phyloP scores from a whole-genome alignment of 495 filamentous ascomycete genomes.

The Acidomyces sp. region DNA sequence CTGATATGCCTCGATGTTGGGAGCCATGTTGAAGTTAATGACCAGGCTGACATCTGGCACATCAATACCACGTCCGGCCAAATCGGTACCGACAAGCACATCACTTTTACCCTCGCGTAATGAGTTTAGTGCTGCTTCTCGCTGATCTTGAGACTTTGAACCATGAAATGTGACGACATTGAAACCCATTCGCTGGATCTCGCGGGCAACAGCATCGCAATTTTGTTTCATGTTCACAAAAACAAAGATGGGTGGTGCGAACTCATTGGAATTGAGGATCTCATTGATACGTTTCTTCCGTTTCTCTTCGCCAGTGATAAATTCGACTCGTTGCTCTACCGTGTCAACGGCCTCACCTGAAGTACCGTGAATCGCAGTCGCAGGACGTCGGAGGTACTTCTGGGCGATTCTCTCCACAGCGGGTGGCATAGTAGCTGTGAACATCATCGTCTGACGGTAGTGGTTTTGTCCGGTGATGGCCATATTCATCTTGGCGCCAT shows the following conservation, averaged over 20 bases:
- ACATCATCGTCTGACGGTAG: slow-evolving; percentile 99
- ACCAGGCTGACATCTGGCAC: slow-evolving; percentile 88
- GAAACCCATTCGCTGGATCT: slow-evolving; percentile 92
- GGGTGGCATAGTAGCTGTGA: slow-evolving; percentile 94
- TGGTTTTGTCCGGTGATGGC: slow-evolving; percentile 72
- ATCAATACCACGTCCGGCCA: slow-evolving; percentile 96
- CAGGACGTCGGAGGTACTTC: slow-evolving; percentile 87
- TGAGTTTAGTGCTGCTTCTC: slow-evolving; percentile 84
- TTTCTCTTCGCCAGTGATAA: slow-evolving; percentile 85
- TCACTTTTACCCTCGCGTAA: slow-evolving; percentile 67
- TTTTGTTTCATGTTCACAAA: slow-evolving; percentile 99
- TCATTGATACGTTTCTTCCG: slow-evolving; percentile 92
- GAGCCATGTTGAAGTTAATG: slow-evolving; percentile 98
- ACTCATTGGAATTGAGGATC: slow-evolving; percentile 75
- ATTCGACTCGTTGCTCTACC: slow-evolving; percentile 93
- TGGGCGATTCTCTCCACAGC: slow-evolving; percentile 90
- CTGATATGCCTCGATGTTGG: slow-evolving; percentile 86
- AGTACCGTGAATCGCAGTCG: slow-evolving; percentile 90
- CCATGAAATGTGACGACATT: slow-evolving; percentile 86
- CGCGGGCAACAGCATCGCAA: slow-evolving; percentile 87
- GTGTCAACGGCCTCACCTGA: slow-evolving; percentile 97
- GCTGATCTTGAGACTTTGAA: slow-evolving; percentile 91
- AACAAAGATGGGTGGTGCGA: slow-evolving; percentile 87
- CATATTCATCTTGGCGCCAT: slow-evolving; percentile 69
- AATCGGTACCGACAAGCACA: slow-evolving; percentile 92